Evolutionary conservation across 2,329 filamentous ascomycete genomes (phyloP).

Genomic region (Phialemonium atrogriseum): DNA sequence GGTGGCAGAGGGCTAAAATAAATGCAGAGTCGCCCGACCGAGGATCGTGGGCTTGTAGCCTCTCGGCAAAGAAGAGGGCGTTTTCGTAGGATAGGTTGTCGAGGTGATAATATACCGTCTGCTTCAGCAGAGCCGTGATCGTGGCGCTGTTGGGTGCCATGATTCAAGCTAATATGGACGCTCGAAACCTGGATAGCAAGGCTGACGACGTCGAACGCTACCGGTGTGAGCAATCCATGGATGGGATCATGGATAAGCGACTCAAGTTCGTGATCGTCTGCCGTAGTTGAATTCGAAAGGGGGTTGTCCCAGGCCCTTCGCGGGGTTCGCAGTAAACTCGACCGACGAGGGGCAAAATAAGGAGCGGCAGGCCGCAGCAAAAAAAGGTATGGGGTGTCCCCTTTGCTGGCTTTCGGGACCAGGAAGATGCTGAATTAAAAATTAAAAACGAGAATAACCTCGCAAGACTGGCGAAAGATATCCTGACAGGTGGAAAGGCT

Average conservation of each 20-base stretch:
- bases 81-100: conserved; percentile 87
- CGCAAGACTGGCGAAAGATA: not conserved
- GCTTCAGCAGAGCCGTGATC: conserved; percentile 45
- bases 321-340: too few relatives aligned
- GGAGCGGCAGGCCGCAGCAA: not conserved
- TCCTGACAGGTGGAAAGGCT: not conserved
- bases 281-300: not conserved
- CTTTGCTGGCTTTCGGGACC: not conserved
- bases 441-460: not conserved
- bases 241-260: not conserved
- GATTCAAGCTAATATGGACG: conserved; percentile 8
- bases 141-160: conserved; percentile 47
- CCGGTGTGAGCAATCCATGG: conserved; percentile 23
- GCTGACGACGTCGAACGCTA: conserved; percentile 14
- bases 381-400: not conserved
- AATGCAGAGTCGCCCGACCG: conserved; percentile 74
- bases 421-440: not conserved
- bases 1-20: conserved; percentile 75
- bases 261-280: not conserved
- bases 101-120: conserved; percentile 61
- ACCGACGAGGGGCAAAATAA: too few relatives aligned
- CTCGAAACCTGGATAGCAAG: conserved; percentile 7
- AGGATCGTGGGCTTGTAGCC: conserved; percentile 76
- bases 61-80: conserved; percentile 86
- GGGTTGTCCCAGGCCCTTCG: not conserved